Evolutionary conservation across 192 early-diverging fungal species (phyloP).

Genomic region (Chytriomyces sp.): DNA sequence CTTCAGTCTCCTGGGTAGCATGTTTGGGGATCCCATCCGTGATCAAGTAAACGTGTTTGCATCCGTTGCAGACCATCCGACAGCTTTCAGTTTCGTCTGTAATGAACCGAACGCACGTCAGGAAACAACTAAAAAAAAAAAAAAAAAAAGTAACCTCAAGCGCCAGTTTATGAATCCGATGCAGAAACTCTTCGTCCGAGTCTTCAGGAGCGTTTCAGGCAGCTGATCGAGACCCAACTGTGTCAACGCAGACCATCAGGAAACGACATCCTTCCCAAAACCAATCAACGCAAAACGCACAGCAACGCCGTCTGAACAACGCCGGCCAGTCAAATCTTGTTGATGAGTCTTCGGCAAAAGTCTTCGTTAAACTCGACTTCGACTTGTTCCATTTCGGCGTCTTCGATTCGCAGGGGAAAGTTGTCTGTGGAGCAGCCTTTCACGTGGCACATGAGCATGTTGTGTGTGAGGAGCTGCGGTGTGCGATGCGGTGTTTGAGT

Average conservation of each 20-base stretch:
- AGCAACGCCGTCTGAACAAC: slow-evolving; percentile 47
- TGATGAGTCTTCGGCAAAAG: slow-evolving; percentile 81
- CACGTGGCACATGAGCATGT: slow-evolving; percentile 98
- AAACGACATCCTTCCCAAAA: neutral
- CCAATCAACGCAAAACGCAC: slow-evolving; percentile 29
- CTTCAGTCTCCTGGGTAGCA: slow-evolving; percentile 50
- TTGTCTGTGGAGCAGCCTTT: slow-evolving; percentile 90
- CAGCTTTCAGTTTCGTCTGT: slow-evolving; percentile 82
- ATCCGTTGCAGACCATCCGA: slow-evolving; percentile 91
- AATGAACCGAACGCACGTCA: slow-evolving; percentile 20
- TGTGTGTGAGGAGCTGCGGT: slow-evolving; percentile 87
- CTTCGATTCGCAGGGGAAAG: slow-evolving; percentile 86
- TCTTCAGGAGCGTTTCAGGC: slow-evolving; percentile 67
- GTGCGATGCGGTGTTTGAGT: neutral
- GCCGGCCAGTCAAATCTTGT: slow-evolving; percentile 78
- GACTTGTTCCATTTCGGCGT: slow-evolving; percentile 77
- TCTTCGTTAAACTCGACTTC: slow-evolving; percentile 86
- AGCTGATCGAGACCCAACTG: slow-evolving; percentile 73
- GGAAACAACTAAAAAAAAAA: neutral
- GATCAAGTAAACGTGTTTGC: slow-evolving; percentile 88
- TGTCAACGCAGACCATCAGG: neutral
- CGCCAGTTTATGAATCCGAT: slow-evolving; percentile 74
- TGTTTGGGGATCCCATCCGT: slow-evolving; percentile 86
- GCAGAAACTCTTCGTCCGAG: slow-evolving; percentile 70
- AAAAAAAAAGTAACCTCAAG: slow-evolving; percentile 73